Conservation (phyloP, 345 rosid genomes). For the Citrus maxima region DNA sequence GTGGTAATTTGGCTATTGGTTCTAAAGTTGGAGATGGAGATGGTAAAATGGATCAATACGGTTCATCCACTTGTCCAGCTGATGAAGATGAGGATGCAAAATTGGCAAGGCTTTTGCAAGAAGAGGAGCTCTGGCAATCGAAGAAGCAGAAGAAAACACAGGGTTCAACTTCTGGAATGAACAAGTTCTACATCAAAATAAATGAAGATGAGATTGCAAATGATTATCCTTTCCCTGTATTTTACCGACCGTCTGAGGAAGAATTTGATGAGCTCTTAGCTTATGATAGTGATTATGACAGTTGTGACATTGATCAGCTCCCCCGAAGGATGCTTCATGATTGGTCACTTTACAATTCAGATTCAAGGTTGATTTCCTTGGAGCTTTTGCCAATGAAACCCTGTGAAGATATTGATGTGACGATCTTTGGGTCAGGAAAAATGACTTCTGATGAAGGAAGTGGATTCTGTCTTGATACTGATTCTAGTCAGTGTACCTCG, state of each 20-base stretch:
- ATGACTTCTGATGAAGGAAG: slow-evolving; percentile 68
- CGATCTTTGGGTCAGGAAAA: slow-evolving; percentile 68
- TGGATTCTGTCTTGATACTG: slow-evolving; percentile 47
- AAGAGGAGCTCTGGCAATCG: slow-evolving; percentile 67
- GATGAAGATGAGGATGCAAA: slow-evolving; percentile 67
- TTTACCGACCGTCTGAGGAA: slow-evolving; percentile 44
- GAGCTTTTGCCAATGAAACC: slow-evolving; percentile 83
- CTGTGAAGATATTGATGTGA: slow-evolving; percentile 69
- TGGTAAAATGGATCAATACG: slow-evolving; percentile 15
- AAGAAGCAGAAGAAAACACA: slow-evolving; percentile 45
- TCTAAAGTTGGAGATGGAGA: slow-evolving; percentile 27
- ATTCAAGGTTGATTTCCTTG: slow-evolving; percentile 62
- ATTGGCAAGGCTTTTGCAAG: slow-evolving; percentile 62
- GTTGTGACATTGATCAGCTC: slow-evolving; percentile 42
- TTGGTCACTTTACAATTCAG: slow-evolving; percentile 86
- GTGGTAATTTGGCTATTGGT: slow-evolving; percentile 39
- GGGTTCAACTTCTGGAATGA: slow-evolving; percentile 41
- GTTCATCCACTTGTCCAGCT: slow-evolving; percentile 19
- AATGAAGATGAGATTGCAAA: slow-evolving; percentile 80
- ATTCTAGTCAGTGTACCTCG: slow-evolving; percentile 41
- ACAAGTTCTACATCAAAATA: slow-evolving; percentile 59
- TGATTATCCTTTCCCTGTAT: slow-evolving; percentile 88
- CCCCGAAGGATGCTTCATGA: slow-evolving; percentile 68
- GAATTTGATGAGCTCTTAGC: slow-evolving; percentile 71
- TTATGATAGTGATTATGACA: slow-evolving; percentile 37